Base-by-base conservation (phyloP, 2,329 filamentous ascomycete genomes). In the Alternaria infectoria region DNA sequence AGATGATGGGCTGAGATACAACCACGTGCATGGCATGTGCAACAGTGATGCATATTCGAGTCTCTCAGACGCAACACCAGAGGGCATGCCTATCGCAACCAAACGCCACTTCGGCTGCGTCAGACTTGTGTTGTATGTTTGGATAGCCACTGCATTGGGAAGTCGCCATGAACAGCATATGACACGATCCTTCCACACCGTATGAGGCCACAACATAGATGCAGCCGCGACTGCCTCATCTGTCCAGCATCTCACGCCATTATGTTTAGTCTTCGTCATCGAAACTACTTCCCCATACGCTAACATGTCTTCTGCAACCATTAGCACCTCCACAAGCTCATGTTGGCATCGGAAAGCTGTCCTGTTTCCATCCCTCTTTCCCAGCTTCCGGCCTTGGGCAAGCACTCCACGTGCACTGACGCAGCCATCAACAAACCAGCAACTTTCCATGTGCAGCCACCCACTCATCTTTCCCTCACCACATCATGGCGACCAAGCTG, bases 1-100 rank as follows among this genome's bases (percentile, higher is more conserved):
- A 79, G 65, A 77, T 77, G 77, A 79, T 77, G 74, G 68, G 72
- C 36, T 79, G 68, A 78, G 32, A 23, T n/a, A 19, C n/a, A 11
- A 32, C 54, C 19, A n/a, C 25, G 13, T 28, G 6, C 40, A 32
- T 23, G 13, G 3, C 12, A 43, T 15, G 43, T 50, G 46, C 46
- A 19, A n/a, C 28, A 11, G 46, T 50, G 46, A 28, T 19, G 17
- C 46, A 28, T 19, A 26, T 23, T 6, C 10, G 28, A 50, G 19
- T 21, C 36, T 36, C 49, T 40, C 19, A 25, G 19, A 17, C 23
- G 30, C 55, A 13, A n/a, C 11, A 5, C 17, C 32, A 25, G 4
- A 4, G 28, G 19, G 15, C 26, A 25, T 25, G 4, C 43, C 12
- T 8, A 13, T 25, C 9, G 49, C 26, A 25, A 26, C 23, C 3